Evolutionary conservation across 2,329 filamentous ascomycete genomes (phyloP), one percentile per base, ranked within the genome.

Genomic region (Aspergillus quadricinctus): DNA sequence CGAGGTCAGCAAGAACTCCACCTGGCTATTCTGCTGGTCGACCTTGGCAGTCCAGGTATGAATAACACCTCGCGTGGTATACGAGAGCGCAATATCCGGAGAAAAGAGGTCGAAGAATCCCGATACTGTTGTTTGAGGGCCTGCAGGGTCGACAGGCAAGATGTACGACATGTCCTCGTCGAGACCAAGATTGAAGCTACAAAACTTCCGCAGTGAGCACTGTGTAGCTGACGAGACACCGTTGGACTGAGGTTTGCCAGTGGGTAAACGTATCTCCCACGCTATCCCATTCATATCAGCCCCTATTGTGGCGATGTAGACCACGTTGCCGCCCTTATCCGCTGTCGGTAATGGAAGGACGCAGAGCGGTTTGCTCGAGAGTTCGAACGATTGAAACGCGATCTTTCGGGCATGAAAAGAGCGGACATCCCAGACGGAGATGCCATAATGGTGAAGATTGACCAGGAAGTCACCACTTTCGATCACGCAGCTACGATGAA

Each of bases 51-150:
- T 92, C 91, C 92, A 96, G 41, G 92, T 93, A 58, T 88, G 86
- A 46, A 96, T 82, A 5, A 87, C 78, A 0, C 92, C 92, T 9
- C 81, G 81, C 23, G 83, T 80, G 0, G 89, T 93, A 69, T 94
- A 96, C 0, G 92, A 94, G 27, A 96, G 85, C 11, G 90, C 91
- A 50, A 95, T 85, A 68, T 96, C 92, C 41, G 88, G 85, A 10
- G 91, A 89, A 70, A 96, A 96, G 0, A 90, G 84, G 71, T 96
- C 92, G 31, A 96, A 81, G 60, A 92, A 95, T 0, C 88, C 89
- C 3, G 90, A 89, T 10, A 86, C 83, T 3, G 87, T 80, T 1
- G 87, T 83, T 41, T 83, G 79, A 10, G 88, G 86, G 1, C 92
- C 92, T 1, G 91, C 92, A 51, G 92, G 91, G 66, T 96, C 92